Conservation (phyloP, 768 basidiomycete genomes). For the Pholiota conissans region DNA sequence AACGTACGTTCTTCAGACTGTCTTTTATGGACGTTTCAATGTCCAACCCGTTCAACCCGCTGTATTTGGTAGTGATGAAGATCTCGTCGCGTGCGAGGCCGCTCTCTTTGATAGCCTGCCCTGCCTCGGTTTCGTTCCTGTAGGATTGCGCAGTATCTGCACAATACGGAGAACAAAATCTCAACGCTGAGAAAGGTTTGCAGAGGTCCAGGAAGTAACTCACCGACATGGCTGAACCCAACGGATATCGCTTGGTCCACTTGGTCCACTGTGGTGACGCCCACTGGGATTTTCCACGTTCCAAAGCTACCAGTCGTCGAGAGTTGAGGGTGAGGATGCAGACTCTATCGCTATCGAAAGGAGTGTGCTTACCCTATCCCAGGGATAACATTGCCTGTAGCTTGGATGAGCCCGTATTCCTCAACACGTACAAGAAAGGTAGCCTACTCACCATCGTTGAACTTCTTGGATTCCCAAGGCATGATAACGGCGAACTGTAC, state of each 20-base stretch:
- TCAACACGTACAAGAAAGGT: neutral
- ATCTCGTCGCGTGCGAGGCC: slow-evolving; percentile 56
- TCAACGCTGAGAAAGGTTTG: neutral
- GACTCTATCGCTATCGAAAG: neutral
- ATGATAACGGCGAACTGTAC: slow-evolving; percentile 29
- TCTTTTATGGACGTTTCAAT: slow-evolving; percentile 56
- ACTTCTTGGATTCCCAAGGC: slow-evolving; percentile 60
- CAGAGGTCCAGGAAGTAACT: slow-evolving; percentile 12
- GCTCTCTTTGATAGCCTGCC: slow-evolving; percentile 52
- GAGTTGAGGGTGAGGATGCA: neutral
- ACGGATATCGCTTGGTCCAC: slow-evolving; percentile 63
- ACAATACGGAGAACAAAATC: neutral
- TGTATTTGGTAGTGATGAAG: slow-evolving; percentile 69
- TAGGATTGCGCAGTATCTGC: slow-evolving; percentile 63
- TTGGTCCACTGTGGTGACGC: slow-evolving; percentile 47
- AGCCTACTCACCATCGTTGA: slow-evolving; percentile 57
- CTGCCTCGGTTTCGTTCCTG: slow-evolving; percentile 60
- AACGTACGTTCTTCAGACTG: slow-evolving; percentile 55
- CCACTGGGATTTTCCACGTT: slow-evolving; percentile 65
- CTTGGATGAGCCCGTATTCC: neutral
- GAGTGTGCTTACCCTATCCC: slow-evolving; percentile 39
- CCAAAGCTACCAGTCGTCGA: slow-evolving; percentile 40
- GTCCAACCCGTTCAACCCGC: slow-evolving; percentile 48
- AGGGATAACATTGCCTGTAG: slow-evolving; percentile 46
- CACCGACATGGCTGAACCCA: slow-evolving; percentile 66